Evolutionary conservation across 2,329 filamentous ascomycete species (phyloP), one percentile per base, ranked within the genome.

Genomic region (Fusarium metavorans): DNA sequence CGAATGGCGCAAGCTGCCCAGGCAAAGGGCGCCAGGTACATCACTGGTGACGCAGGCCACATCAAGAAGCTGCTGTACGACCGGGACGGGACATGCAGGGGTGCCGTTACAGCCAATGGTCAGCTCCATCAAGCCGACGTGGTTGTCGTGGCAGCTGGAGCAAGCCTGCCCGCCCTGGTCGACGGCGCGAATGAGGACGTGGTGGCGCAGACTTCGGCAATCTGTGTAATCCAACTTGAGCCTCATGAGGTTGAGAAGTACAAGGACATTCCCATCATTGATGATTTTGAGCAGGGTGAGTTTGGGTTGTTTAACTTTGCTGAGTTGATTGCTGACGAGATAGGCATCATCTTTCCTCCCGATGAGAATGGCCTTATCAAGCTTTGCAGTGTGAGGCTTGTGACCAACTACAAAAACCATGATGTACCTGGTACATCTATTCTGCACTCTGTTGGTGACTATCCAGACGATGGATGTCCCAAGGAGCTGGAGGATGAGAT

Each of bases 101-200:
- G 89, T n/a, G 90, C 88, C 10, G 81, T 84, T 10, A 82, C 92
- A 20, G 77, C 77, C 4, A 83, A 88, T 66, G 86, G 86, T 1
- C 80, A 82, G 5, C 83, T 82, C 14, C 74, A 93, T 27, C 81
- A 81, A 4, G 91, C 91, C 10, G 89, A 91, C 71, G 82, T 92
- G 8, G 88, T 91, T 32, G 84, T 94, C 50, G 84, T 94, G 5
- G 91, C 92, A 3, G 88, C 91, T 6, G 92, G 92, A 20, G 91
- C 92, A 25, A 93, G 91, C 89, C 91, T 90, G 11, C 85, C 88
- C 0, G 86, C 87, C 18, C 85, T 94, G 45, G 83, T 94, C 64
- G 90, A 93, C 1, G 75, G 75, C 77, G 84, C 93, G 0, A 87
- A 88, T 45, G 91, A 90, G 35, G 87, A 91, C 54, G 89, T 89